Conservation (phyloP, 1,284 basidiomycete species). For the Sporisorium graminicola region DNA sequence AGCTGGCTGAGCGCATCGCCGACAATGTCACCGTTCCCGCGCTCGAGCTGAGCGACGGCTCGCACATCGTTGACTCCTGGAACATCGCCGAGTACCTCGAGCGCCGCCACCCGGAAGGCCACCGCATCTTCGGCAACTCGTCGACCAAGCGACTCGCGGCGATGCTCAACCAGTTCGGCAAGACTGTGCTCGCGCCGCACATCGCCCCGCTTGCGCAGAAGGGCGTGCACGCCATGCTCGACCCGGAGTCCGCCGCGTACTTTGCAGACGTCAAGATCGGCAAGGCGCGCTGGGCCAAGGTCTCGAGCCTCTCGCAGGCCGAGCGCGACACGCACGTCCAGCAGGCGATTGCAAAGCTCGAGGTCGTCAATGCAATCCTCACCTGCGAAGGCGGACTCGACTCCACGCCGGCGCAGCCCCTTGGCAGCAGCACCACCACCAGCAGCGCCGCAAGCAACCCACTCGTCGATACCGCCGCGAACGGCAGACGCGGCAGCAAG, state of each 20-base stretch:
- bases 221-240: conserved; percentile 45
- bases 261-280: conserved; percentile 58
- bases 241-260: conserved; percentile 46
- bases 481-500: conserved; percentile 13
- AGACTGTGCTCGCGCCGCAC: conserved; percentile 42
- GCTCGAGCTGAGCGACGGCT: conserved; percentile 50
- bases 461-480: neutral
- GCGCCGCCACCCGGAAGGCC: conserved; percentile 40
- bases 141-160: conserved; percentile 48
- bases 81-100: conserved; percentile 57
- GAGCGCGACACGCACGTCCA: conserved; percentile 36
- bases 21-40: conserved; percentile 61
- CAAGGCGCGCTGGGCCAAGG: conserved; percentile 36
- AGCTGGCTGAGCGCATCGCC: conserved; percentile 41
- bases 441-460: neutral
- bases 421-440: too few species aligned
- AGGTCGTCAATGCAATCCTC: conserved; percentile 41
- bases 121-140: conserved; percentile 41
- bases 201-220: conserved; percentile 43
- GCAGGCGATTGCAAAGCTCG: conserved; percentile 39
- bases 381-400: conserved; percentile 32
- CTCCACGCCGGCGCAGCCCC: conserved; percentile 14
- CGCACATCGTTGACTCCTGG: conserved; percentile 60
- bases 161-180: conserved; percentile 52
- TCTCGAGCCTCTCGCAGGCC: conserved; percentile 11